A percentile compares a stretch with the other conserved stretches of the same genome.
phyloP scores from a whole-genome alignment of 805 yeast genomes.

The Pichia rugopelliculosa region DNA sequence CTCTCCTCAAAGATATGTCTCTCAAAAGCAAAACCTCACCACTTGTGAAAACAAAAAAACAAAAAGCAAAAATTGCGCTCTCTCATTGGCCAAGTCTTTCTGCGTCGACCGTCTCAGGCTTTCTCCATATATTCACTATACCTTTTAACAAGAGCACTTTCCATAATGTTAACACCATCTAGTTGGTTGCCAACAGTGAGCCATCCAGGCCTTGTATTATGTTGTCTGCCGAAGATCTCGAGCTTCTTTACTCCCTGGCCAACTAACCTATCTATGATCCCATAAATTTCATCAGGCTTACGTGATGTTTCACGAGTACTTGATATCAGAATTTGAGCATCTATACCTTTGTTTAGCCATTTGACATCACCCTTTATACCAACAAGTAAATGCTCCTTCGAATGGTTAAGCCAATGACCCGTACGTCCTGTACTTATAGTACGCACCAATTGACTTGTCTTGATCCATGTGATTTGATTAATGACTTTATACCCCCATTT shows the following conservation, averaged over 20 bases:
- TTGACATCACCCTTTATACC: slow-evolving; percentile 76
- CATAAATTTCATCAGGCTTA: slow-evolving; percentile 88
- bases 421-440: slow-evolving; percentile 94
- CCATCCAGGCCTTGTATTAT: slow-evolving; percentile 88
- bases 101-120: not conserved
- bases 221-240: slow-evolving; percentile 85
- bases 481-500: slow-evolving; percentile 78
- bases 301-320: slow-evolving; percentile 82
- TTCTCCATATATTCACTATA: slow-evolving; percentile 8
- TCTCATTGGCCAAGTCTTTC: not conserved
- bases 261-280: slow-evolving; percentile 74
- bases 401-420: slow-evolving; percentile 95
- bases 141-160: slow-evolving; percentile 40
- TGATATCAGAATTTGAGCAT: slow-evolving; percentile 72
- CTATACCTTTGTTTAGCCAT: slow-evolving; percentile 63
- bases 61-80: not conserved
- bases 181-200: slow-evolving; percentile 76
- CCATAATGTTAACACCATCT: slow-evolving; percentile 49
- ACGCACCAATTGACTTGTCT: slow-evolving; percentile 77
- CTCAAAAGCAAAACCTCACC: not conserved
- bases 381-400: slow-evolving; percentile 82
- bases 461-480: slow-evolving; percentile 87
- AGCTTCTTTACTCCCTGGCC: slow-evolving; percentile 72
- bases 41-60: not conserved
- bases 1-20: too few relatives aligned